Evolutionary conservation across 257 asterid genomes (phyloP), one percentile per base, ranked within the genome.

Genomic region (Primulina tabacum): DNA sequence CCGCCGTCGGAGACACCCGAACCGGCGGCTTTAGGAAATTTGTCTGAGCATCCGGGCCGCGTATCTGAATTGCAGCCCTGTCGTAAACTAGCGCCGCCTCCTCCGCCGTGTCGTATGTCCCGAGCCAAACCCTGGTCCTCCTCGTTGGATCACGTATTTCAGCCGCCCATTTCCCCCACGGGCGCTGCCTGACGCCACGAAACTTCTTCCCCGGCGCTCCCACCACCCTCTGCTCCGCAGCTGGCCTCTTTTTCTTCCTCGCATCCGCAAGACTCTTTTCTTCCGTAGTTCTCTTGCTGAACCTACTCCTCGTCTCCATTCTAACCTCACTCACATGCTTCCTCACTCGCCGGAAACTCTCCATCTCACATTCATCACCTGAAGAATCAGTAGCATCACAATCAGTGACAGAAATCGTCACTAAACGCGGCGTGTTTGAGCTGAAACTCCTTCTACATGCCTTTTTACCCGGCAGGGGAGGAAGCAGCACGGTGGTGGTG

Each of bases 91-190:
- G 20, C 0, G 98, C 96, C 2, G 96, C 98, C 75, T 85, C 96
- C 79, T 86, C 95, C 1, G 98, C 96, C 4, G 96, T 86, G 38
- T 79, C 77, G 53, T 59, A 89, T 0, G 96, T 92, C 14, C 98
- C 96, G 16, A 92, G 76, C 98, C 98, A 92, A 6, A 77, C 34
- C 67, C 98, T 72, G 9, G 61, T 12, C 74, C 83, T 72, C 76
- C 37, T 71, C 14, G 32, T 40, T 11, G 98, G 89, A 40, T 92
- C 89, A 0, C 98, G 87, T 11, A 92, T 92, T 82, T 92, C 98
- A 5, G 97, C 96, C 10, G 96, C 80, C 92, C 90, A 92, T 71
- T 80, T 88, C 1, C 98, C 98, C 98, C 97, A 92, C 7, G 92
- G 92, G 71, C 97, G 80, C 69, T 63, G 88, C 70, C 98, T 69